Percentiles rank a stretch among this genome's conserved stretches.
Evolutionary conservation across 2,329 filamentous ascomycete genomes (phyloP).

Genomic region (Plectosphaerella plurivora): DNA sequence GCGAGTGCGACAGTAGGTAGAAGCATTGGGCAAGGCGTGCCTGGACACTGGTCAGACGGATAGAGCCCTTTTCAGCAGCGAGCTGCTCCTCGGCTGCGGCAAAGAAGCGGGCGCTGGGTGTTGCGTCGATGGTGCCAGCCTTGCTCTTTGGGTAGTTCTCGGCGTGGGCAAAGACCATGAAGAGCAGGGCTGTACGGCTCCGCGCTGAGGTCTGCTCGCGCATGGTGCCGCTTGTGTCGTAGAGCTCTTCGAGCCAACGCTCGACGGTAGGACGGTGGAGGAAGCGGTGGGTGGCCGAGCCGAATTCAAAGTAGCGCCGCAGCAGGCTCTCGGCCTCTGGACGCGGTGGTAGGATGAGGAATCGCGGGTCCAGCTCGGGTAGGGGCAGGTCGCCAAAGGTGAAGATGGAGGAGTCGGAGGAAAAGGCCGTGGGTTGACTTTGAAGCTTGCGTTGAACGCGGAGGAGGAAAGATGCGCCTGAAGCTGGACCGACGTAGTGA

Average conservation of each 20-base stretch:
- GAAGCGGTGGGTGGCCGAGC: constrained; percentile 51
- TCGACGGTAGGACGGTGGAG: constrained; percentile 46
- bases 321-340: constrained; percentile 30
- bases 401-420: constrained; percentile 37
- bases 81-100: constrained; percentile 30
- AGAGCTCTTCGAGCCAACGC: constrained; percentile 37
- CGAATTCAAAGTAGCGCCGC: constrained; percentile 50
- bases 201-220: constrained; percentile 15
- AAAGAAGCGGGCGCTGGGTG: constrained; percentile 22
- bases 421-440: constrained; percentile 29
- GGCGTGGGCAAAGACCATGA: constrained; percentile 48
- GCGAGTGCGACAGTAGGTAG: constrained; percentile 36
- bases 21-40: constrained; percentile 35
- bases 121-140: constrained; percentile 11
- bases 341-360: constrained; percentile 34
- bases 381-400: constrained; percentile 48
- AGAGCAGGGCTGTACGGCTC: constrained; percentile 35
- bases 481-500: constrained; percentile 24
- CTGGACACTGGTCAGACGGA: constrained; percentile 32
- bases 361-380: constrained; percentile 26
- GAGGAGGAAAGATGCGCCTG: constrained; percentile 21
- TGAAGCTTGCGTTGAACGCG: constrained; percentile 30
- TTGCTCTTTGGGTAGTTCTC: constrained; percentile 30
- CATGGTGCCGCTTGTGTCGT: constrained; percentile 24
- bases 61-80: constrained; percentile 29